A percentile compares a stretch with the other conserved stretches of the same genome.
Evolutionary conservation across 2,329 filamentous ascomycete species (phyloP).

Genomic region (Macrophomina tecta): DNA sequence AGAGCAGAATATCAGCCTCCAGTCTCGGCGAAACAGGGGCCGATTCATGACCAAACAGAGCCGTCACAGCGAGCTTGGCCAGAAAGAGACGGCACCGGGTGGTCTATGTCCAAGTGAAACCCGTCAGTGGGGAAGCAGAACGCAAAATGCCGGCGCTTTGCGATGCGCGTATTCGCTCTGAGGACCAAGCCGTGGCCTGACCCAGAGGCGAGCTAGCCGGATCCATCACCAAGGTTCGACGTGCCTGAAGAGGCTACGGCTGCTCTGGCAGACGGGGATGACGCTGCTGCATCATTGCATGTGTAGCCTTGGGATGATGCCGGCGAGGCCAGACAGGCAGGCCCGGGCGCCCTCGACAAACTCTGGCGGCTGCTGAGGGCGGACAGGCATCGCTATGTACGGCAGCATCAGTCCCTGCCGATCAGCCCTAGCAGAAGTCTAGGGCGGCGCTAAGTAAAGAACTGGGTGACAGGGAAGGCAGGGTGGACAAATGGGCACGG

Average conservation of each 20-base stretch:
- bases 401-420: constrained; percentile 23
- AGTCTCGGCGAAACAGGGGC: constrained; percentile 11
- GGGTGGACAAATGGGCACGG: constrained; percentile 1
- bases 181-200: background rate
- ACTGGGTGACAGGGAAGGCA: constrained; percentile 8
- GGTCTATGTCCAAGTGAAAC: background rate
- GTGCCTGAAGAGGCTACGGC: constrained; percentile 22
- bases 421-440: constrained; percentile 21
- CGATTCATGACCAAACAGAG: background rate
- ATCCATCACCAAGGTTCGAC: constrained; percentile 4
- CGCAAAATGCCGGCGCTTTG: constrained; percentile 12
- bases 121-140: constrained; percentile 15
- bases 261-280: constrained; percentile 1
- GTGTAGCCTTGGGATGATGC: background rate
- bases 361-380: background rate
- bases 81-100: background rate
- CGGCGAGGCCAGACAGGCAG: constrained; percentile 9
- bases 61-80: background rate
- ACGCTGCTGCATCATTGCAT: constrained; percentile 2
- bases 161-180: constrained; percentile 2
- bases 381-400: background rate
- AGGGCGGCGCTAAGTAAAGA: constrained; percentile 4
- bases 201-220: constrained; percentile 1
- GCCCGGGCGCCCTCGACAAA: too few species aligned
- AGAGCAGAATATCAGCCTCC: constrained; percentile 1